phyloP scores from a whole-genome alignment of 306 rosid species.

The Acacia crassicarpa region DNA sequence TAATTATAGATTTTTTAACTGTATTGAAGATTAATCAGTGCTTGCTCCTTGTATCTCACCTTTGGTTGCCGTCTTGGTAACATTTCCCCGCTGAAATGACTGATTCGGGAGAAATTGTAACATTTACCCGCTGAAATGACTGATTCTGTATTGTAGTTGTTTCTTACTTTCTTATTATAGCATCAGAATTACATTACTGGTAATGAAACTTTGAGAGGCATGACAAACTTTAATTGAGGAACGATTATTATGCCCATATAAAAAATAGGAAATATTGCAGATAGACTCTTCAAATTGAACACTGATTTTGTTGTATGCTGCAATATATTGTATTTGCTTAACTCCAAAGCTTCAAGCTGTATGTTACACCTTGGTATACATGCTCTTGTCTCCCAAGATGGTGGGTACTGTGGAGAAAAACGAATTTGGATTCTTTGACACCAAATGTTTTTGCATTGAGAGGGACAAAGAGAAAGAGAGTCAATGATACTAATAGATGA shows the following conservation, averaged over 20 bases:
- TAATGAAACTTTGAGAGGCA: not conserved
- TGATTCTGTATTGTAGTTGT: too few relatives aligned
- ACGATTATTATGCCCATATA: not conserved
- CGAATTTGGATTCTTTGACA: not conserved
- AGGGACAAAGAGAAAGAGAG: not conserved
- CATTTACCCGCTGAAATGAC: not conserved
- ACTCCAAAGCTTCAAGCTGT: not conserved
- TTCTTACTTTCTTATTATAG: not conserved
- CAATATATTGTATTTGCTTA: not conserved
- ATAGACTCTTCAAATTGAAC: not conserved
- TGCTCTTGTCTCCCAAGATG: not conserved
- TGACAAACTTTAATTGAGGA: not conserved
- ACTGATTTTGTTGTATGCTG: not conserved
- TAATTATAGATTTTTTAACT: too few relatives aligned
- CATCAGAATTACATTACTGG: not conserved
- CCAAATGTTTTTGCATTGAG: not conserved
- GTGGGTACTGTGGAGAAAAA: not conserved
- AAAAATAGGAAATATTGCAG: not conserved
- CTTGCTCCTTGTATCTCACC: too few relatives aligned
- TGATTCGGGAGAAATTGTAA: too few relatives aligned
- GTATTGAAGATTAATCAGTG: too few relatives aligned
- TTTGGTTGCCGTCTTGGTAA: too few relatives aligned
- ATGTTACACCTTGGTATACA: not conserved
- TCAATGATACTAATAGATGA: not conserved
- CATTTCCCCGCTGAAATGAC: not conserved